These are phyloP conservation scores for Phytopythium litorale DNA, from an alignment of 352 stramenopile genomes.

Conservation along the genomic window DNA sequence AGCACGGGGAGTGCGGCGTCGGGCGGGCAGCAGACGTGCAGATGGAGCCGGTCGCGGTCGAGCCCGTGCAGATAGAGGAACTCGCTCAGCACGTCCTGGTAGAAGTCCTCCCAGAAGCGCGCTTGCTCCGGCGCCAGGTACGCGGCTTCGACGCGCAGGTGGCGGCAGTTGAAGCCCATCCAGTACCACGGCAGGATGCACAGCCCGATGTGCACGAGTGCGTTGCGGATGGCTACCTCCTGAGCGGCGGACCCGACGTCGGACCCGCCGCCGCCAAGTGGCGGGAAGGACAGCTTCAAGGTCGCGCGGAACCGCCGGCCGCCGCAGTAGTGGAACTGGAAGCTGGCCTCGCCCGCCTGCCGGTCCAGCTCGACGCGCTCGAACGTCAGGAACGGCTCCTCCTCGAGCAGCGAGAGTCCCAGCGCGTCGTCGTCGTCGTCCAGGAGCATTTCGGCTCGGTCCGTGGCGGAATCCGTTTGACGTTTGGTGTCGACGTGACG, in stretches of 20 bases:
- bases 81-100: slow-evolving; percentile 36
- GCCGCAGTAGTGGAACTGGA: slow-evolving; percentile 37
- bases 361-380: slow-evolving; percentile 22
- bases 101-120: slow-evolving; percentile 36
- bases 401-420: slow-evolving; percentile 23
- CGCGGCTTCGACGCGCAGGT: slow-evolving; percentile 30
- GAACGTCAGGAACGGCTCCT: slow-evolving; percentile 33
- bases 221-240: slow-evolving; percentile 15
- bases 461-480: not conserved
- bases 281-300: slow-evolving; percentile 16
- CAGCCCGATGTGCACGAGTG: slow-evolving; percentile 30
- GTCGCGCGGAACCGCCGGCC: slow-evolving; percentile 26
- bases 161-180: slow-evolving; percentile 37
- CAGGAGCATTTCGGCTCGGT: too few relatives aligned
- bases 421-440: slow-evolving; percentile 18
- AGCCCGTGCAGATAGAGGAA: slow-evolving; percentile 30
- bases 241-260: not conserved
- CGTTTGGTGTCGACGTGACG: not conserved
- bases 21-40: slow-evolving; percentile 11
- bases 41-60: slow-evolving; percentile 33
- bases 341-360: slow-evolving; percentile 11
- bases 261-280: not conserved
- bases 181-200: slow-evolving; percentile 38
- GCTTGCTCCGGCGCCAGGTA: slow-evolving; percentile 30
- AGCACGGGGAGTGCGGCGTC: slow-evolving; percentile 16